Base-by-base conservation (phyloP, 768 basidiomycete genomes). In the Pisolithus microcarpus region DNA sequence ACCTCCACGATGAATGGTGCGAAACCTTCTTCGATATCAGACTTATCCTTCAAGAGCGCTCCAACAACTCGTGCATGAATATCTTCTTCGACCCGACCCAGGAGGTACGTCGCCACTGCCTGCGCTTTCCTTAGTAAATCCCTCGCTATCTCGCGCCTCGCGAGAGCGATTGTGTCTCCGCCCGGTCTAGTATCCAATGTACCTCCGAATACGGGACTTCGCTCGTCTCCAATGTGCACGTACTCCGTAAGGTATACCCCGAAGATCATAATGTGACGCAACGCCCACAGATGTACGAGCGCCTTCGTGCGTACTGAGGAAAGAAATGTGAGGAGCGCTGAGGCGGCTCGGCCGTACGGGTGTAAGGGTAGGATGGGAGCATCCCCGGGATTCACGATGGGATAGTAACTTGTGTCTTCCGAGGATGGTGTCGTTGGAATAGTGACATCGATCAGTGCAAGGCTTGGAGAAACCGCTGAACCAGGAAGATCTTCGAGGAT, bases 251-350 rank as follows among this genome's bases (percentile, higher is more conserved):
- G 82, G 52, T 84, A 84, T 5, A 82, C 62, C 1, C 74, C 71
- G 21, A 91, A 71, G 0, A 79, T 75, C 8, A 88, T 66, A 49
- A 91, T 70, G 61, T 91, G 87, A 8, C 79, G 77, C 5, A 97
- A 62, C 0, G 79, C 75, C 84, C 85, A 87, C 0, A 80, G 57
- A 47, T 86, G 77, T 15, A 70, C 67, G 46, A 73, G 78, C 4
- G 84, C 81, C 1, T 76, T 55, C n/a, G 77, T 70, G 36, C 89
- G 80, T 56, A 90, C 80, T 6, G 76, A 70, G 5, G 70, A 57
- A 51, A 90, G 70, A 24, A 80, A 63, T 1, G 76, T 69, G 2
- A 90, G 64, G 5, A 89, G 65, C 0, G 81, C 82, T 34, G 67
- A 64, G 11, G 81, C 73, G 5, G 75, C 69, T 16, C 92, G 80